Conservation (phyloP, 768 basidiomycete species). For the Lactarius trivialis region DNA sequence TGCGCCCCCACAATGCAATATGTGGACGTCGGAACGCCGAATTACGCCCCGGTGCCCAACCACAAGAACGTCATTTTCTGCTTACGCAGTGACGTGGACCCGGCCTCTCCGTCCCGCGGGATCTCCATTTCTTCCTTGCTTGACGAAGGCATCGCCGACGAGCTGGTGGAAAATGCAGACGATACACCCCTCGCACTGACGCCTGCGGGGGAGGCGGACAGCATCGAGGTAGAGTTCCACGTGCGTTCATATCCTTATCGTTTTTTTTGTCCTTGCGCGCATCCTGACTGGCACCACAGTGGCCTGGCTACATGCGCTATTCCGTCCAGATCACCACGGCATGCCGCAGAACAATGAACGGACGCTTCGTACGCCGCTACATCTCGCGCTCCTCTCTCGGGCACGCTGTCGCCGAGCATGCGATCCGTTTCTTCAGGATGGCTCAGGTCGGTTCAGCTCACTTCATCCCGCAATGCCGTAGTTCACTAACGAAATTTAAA, state of each 20-base stretch:
- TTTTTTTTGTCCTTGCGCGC: not conserved
- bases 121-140: not conserved
- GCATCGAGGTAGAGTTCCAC: not conserved
- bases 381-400: not conserved
- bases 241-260: not conserved
- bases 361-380: not conserved
- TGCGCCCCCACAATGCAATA: not conserved
- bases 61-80: not conserved
- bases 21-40: not conserved
- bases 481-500: not conserved
- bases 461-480: not conserved
- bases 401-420: not conserved
- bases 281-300: not conserved
- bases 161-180: not conserved
- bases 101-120: not conserved
- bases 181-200: not conserved
- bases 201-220: not conserved
- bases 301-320: not conserved
- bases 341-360: not conserved
- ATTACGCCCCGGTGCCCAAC: not conserved
- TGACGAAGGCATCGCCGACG: not conserved
- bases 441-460: not conserved
- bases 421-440: not conserved
- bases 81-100: not conserved
- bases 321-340: not conserved